Conservation (phyloP, 2,329 filamentous ascomycete species). For the Aspergillus carbonarius region DNA sequence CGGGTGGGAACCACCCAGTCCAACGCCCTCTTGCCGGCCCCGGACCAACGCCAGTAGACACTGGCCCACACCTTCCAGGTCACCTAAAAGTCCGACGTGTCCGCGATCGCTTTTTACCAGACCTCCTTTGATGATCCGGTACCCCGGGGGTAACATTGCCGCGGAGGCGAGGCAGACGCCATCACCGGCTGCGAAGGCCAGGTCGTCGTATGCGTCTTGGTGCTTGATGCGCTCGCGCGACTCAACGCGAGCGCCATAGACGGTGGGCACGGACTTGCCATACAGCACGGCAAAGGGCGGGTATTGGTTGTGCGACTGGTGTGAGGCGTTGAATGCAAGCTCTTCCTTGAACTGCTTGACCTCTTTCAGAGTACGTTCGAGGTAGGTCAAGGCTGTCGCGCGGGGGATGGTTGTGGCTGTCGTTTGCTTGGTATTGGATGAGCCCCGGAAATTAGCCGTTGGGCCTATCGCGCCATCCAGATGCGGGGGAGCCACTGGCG, state of each 20-base stretch:
- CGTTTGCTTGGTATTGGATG: slow-evolving; percentile 24
- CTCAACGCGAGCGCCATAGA: slow-evolving; percentile 74
- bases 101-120: slow-evolving; percentile 78
- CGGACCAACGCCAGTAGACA: slow-evolving; percentile 68
- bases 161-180: slow-evolving; percentile 84
- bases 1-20: slow-evolving; percentile 49
- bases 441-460: slow-evolving; percentile 25
- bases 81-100: slow-evolving; percentile 83
- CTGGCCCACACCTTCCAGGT: slow-evolving; percentile 75
- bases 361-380: slow-evolving; percentile 69
- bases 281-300: slow-evolving; percentile 82
- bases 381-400: slow-evolving; percentile 62
- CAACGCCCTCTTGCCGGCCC: slow-evolving; percentile 71
- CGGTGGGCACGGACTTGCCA: slow-evolving; percentile 81
- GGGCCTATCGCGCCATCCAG: slow-evolving; percentile 31
- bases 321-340: slow-evolving; percentile 60
- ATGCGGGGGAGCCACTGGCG: slow-evolving; percentile 22
- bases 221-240: slow-evolving; percentile 71
- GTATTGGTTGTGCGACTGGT: slow-evolving; percentile 68
- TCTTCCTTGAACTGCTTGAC: slow-evolving; percentile 75
- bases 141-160: slow-evolving; percentile 80
- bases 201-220: slow-evolving; percentile 77
- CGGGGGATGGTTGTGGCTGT: slow-evolving; percentile 52
- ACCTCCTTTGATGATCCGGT: slow-evolving; percentile 70
- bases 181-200: slow-evolving; percentile 83